Evolutionary conservation across 23 red algal genomes (phyloP), one percentile per base, ranked within the genome.

Genomic region (Rhodosorus marinus): DNA sequence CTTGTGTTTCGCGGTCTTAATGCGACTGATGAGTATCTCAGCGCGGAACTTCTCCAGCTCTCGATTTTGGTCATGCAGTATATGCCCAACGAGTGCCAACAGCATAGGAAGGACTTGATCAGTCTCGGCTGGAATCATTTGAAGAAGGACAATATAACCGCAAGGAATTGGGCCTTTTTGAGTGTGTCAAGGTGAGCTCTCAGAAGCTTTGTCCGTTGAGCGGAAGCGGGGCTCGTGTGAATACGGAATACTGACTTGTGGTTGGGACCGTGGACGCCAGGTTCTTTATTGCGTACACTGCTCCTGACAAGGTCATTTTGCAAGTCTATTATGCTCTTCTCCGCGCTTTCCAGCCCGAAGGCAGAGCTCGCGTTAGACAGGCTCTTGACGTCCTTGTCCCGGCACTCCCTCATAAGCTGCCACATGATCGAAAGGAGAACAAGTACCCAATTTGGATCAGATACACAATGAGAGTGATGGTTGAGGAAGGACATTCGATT

Each of bases 71-170:
- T 98, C 6, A 80, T 98, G 50, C 49, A 74, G 42, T 53, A 66
- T 50, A 73, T 77, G 59, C 90, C 90, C 4, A 43, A 30, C 1
- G 79, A 98, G 38, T 59, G 85, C 6, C 35, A 43, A 2, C 58
- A 66, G 15, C 86, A 83, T 59, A 79, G 90, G 47, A 83, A 80
- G 52, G 71, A 98, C 32, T 47, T 98, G 7, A 85, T 98, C 7
- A 83, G 70, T 68, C 86, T 98, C 71, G 90, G 90, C 1, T 98
- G 90, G 90, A 81, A 80, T 50, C 64, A 98, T 51, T 55, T 98
- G 56, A 98, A 98, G 62, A 63, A 72, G n/a, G 90, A 98, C 14
- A 80, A 84, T 21, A 82, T 75, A n/a, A 58, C 58, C 42, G 74
- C 90, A 25, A 98, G 86, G 65, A 66, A 70, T 29, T 98, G 90